These are phyloP conservation scores for Metarhizium rileyi DNA, from an alignment of 2,329 filamentous ascomycete species.

Conservation along the genomic window DNA sequence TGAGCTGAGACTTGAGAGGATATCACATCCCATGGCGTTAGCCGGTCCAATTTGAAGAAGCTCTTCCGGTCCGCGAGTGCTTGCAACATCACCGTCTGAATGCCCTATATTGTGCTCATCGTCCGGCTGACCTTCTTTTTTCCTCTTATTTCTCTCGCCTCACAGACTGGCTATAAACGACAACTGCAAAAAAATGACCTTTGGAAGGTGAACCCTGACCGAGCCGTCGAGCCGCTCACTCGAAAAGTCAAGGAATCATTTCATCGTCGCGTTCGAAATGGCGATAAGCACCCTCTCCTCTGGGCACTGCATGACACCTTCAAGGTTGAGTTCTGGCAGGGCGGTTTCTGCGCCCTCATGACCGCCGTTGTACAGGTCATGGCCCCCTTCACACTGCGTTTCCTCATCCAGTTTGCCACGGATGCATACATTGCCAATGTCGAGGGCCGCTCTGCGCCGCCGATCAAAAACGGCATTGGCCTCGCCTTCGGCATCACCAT, in stretches of 20 bases:
- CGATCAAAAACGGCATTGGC: conserved; percentile 68
- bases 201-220: conserved; percentile 76
- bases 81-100: too few species aligned
- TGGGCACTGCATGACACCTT: conserved; percentile 83
- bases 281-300: conserved; percentile 63
- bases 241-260: conserved; percentile 58
- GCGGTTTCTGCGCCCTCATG: conserved; percentile 65
- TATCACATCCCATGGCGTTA: too few species aligned
- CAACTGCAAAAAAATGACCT: conserved; percentile 77
- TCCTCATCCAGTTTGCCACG: conserved; percentile 75
- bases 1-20: too few species aligned
- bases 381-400: conserved; percentile 76
- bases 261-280: conserved; percentile 53
- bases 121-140: too few species aligned
- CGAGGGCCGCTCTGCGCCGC: conserved; percentile 43
- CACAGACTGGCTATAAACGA: conserved; percentile 71
- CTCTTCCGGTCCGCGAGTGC: too few species aligned
- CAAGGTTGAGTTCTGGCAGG: conserved; percentile 73
- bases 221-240: conserved; percentile 62
- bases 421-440: conserved; percentile 62
- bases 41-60: too few species aligned
- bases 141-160: neutral
- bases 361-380: conserved; percentile 71
- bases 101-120: too few species aligned
- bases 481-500: conserved; percentile 73